phyloP scores from a whole-genome alignment of 352 stramenopile genomes.

The Phytophthora hibernalis region DNA sequence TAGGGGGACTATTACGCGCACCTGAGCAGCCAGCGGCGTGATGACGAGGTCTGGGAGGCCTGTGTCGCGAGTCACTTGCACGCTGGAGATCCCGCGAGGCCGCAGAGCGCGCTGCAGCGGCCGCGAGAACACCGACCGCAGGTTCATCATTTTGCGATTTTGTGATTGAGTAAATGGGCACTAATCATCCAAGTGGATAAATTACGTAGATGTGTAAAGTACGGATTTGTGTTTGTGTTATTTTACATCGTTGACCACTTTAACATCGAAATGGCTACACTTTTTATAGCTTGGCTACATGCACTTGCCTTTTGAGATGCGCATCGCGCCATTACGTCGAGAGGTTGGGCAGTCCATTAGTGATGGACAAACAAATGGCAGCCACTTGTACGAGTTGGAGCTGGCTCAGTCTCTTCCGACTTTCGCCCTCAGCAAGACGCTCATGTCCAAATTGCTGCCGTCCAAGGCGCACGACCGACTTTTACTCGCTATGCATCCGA shows the following conservation, averaged over 20 bases:
- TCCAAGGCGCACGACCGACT: slow-evolving; percentile 4
- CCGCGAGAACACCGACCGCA: slow-evolving; percentile 32
- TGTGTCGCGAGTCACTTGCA: slow-evolving; percentile 50
- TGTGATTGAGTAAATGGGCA: not conserved
- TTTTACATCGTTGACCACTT: not conserved
- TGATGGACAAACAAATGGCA: too few species aligned
- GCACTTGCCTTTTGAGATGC: too few species aligned
- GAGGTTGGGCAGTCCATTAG: too few species aligned
- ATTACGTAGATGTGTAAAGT: not conserved
- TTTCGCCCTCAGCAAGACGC: slow-evolving; percentile 21
- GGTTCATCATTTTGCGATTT: slow-evolving; percentile 24
- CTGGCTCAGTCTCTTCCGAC: slow-evolving; percentile 16
- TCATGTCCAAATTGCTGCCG: slow-evolving; percentile 15
- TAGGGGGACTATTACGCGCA: slow-evolving; percentile 1
- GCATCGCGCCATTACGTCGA: not conserved
- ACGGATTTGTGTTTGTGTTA: not conserved
- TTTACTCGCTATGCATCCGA: slow-evolving; percentile 9
- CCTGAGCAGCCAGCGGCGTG: slow-evolving; percentile 67
- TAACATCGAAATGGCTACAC: slow-evolving; percentile 1
- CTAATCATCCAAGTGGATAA: not conserved
- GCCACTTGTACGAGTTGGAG: slow-evolving; percentile 26
- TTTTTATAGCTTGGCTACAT: not conserved
- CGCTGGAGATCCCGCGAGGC: slow-evolving; percentile 40
- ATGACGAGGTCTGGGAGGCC: slow-evolving; percentile 73
- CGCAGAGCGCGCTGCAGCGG: slow-evolving; percentile 27